phyloP scores from a whole-genome alignment of 768 basidiomycete species.

The Mycena vitilis region DNA sequence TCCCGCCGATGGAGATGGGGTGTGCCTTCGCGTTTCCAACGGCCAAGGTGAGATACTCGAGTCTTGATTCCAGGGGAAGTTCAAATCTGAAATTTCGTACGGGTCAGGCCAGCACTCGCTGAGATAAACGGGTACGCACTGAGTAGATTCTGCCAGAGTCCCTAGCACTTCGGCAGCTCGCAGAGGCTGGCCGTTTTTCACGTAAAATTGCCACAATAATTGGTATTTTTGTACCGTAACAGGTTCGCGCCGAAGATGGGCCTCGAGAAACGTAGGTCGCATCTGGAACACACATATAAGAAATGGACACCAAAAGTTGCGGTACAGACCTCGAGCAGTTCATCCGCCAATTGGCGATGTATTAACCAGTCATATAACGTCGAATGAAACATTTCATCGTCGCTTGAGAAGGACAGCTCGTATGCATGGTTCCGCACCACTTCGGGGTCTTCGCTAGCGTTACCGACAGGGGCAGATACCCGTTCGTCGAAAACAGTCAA shows the following conservation, averaged over 20 bases:
- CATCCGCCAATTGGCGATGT: conserved; percentile 80
- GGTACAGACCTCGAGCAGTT: conserved; percentile 83
- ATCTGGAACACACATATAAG: conserved; percentile 60
- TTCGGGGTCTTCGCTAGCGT: conserved; percentile 65
- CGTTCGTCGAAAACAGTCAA: conserved; percentile 83
- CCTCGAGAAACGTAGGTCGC: conserved; percentile 89
- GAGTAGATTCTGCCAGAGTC: conserved; percentile 83
- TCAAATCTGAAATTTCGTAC: conserved; percentile 61
- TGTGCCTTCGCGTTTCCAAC: conserved; percentile 97
- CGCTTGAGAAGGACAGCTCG: conserved; percentile 83
- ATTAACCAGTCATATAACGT: conserved; percentile 96
- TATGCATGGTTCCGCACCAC: conserved; percentile 87
- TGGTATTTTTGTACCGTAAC: conserved; percentile 85
- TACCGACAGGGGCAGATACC: conserved; percentile 38
- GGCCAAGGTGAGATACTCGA: conserved; percentile 94
- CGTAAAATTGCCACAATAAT: conserved; percentile 96
- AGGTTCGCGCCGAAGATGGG: conserved; percentile 86
- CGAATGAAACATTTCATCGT: conserved; percentile 95
- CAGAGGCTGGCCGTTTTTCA: conserved; percentile 88
- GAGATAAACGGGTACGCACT: conserved; percentile 60
- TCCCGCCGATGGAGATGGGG: conserved; percentile 78
- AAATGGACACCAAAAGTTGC: conserved; percentile 27
- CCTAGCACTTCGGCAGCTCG: conserved; percentile 90
- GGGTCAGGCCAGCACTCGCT: conserved; percentile 12
- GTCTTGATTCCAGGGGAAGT: conserved; percentile 74